Evolutionary conservation across 495 filamentous ascomycete genomes (phyloP), one percentile per base, ranked within the genome.

Genomic region (Hyaloscypha variabilis): DNA sequence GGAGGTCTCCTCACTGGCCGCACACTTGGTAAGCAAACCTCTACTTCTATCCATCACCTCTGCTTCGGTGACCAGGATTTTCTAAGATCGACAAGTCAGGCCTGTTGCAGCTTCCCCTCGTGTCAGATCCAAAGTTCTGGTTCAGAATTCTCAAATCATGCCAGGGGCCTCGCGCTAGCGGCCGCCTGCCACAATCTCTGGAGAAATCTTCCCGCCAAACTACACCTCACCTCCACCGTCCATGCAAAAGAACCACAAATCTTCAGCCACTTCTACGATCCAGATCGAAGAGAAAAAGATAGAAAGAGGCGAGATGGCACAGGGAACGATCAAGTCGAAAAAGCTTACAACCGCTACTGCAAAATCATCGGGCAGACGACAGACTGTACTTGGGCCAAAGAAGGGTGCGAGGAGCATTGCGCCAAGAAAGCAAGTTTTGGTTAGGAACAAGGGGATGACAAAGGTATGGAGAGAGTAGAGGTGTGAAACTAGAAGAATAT

Each of bases 391-490:
- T 55, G 66, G 68, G 11, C 68, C 84, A 19, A 88, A 87, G 73
- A 85, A 82, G 67, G 87, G 88, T 25, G 72, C 78, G 11, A 77
- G 85, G 19, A 80, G 85, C 51, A 88, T 92, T 56, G 88, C 89
- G 24, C 90, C 90, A 6, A 90, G 89, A 78, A 92, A 90, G 66
- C 74, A 79, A 24, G 72, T 74, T 3, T 76, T 91, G 39, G 82
- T 88, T 30, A 82, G 83, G 71, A 78, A 84, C 75, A 74, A 83
- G 60, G 86, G 86, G 71, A 75, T 90, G 72, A 86, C 78, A 6
- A 91, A 89, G 4, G 3, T 50, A 34, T 21, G 31, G 55, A 54
- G 11, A 21, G 13, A 19, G 23, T 10, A 19, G 25, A 30, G n/a
- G n/a, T n/a, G n/a, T n/a, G n/a, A n/a, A n/a, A n/a, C n/a, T n/a